Base-by-base conservation (phyloP, 2,329 filamentous ascomycete genomes). In the Drechslerella dactyloides region DNA sequence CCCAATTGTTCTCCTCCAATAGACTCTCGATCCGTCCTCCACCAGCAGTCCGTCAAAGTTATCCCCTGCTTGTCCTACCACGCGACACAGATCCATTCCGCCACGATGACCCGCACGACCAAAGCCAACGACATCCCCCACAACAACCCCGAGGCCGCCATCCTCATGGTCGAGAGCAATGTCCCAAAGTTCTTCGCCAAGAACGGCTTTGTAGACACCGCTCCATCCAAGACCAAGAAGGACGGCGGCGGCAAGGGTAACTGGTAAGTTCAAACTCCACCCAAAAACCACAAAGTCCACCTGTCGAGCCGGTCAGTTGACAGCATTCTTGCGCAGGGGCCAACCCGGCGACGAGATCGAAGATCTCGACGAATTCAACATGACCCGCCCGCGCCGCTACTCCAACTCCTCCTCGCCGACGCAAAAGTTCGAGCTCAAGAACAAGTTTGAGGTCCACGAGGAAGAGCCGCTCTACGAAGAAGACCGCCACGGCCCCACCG, bases 191-290 rank as follows among this genome's bases (percentile, higher is more conserved):
- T 90, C 86, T 97, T 97, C 80, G 91, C 87, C 81, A 97, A 97
- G 83, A 82, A 86, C 72, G 93, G 93, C 75, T 89, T 89, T 79
- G 83, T 87, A 77, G 92, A 92, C 78, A 84, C 85, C 76, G 90
- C 96, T 78, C 93, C 94, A 73, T 92, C 91, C 81, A 94, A 96
- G 84, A 89, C 90, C 79, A 99, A 99, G 88, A 99, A 99, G 84
- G 90, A 96, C 78, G 93, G 93, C 74, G 89, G 86, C 76, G 93
- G 93, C 76, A 93, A 90, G 81, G 91, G 90, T 79, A 97, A 97
- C 81, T 99, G 93, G 93, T 96, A 86, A 81, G 89, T 77, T 61
- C 44, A 27, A 17, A 56, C 60, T 51, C 40, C 15, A 19, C 11
- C 23, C 24, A 58, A 54, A 58, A 50, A 27, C 21, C 19, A 23